Percentiles rank a stretch among this genome's conserved stretches.
Evolutionary conservation across 1,139 yeast species (phyloP).

Genomic region (Kodamaea plutei): DNA sequence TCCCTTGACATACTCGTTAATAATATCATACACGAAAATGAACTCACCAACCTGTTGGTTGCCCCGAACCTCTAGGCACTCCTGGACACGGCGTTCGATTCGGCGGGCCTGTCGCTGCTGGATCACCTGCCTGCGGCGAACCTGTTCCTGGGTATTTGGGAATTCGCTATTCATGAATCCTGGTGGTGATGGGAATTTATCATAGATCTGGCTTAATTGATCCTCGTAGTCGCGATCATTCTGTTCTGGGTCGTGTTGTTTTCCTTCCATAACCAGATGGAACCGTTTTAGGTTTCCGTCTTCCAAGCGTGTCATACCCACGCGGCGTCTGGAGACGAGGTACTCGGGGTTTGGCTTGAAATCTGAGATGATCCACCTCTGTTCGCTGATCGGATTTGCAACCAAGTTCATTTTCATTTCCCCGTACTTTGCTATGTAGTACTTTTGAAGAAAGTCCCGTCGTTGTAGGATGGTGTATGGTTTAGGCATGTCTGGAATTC

Average conservation of each 20-base stretch:
- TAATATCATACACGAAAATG: constrained; percentile 14
- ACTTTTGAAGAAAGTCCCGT: constrained; percentile 25
- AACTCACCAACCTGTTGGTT: constrained; percentile 18
- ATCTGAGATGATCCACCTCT: constrained; percentile 42
- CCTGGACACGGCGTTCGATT: constrained; percentile 11
- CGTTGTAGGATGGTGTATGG: constrained; percentile 25
- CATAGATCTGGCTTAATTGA: constrained; percentile 26
- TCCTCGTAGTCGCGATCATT: constrained; percentile 12
- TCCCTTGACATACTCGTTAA: constrained; percentile 13
- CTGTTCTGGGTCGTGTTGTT: constrained; percentile 10
- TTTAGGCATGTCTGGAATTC: constrained; percentile 10
- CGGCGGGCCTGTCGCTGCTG: constrained; percentile 13
- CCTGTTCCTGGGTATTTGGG: constrained; percentile 53
- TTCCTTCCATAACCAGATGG: constrained; percentile 17
- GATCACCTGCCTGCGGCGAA: constrained; percentile 10
- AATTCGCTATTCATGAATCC: constrained; percentile 63
- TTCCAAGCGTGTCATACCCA: constrained; percentile 28
- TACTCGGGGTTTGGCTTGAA: constrained; percentile 38
- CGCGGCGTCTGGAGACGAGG: constrained; percentile 17
- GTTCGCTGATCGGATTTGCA: constrained; percentile 18
- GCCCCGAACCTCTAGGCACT: constrained; percentile 11
- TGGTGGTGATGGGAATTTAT: constrained; percentile 57
- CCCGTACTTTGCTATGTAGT: constrained; percentile 22
- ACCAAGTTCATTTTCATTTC: constrained; percentile 23
- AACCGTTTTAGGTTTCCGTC: constrained; percentile 29